Base-by-base conservation (phyloP, 176 grass and related monocot species). In the Elaeis guineensis region DNA sequence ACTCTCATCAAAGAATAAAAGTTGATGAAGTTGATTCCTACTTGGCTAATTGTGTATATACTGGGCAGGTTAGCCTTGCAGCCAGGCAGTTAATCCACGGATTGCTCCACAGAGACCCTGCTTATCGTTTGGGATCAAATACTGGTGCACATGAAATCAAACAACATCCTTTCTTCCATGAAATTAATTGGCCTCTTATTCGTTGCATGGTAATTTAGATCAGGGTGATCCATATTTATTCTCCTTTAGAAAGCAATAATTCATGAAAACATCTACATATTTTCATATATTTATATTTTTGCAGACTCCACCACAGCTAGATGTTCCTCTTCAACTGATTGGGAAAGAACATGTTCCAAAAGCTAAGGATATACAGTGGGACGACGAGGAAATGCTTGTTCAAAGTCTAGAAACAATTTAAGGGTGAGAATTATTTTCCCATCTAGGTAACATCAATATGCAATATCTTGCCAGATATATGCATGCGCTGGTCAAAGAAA, bases 131-230 rank as follows among this genome's bases (percentile, higher is more conserved):
- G 52, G 87, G 87, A 54, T 82, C 84, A 65, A 92, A 57, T 65
- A 77, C 76, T 30, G 93, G 87, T 61, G 87, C 93, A 80, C 92
- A 85, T 76, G 93, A 91, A 63, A 89, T 98, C 75, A 98, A 92
- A 78, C 54, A 86, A 53, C 93, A 98, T 75, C 79, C 84, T 3
- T 92, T 98, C 67, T 98, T 98, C 63, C 51, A 67, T 20, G 87
- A 67, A 19, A 89, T 92, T 64, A 78, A 86, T 67, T 98, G 87
- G 93, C 76, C 93, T 18, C 87, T 98, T 35, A 92, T 98, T 57
- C 93, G 93, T 74, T 85, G 87, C 87, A 98, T 92, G 93, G 93
- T 98, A 73, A 55, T 83, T 80, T 85, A 5, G 56, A 26, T 71
- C 35, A 44, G 35, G 2, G 35, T 44, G 35, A 44, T 44, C 35